Evolutionary conservation across 805 yeast genomes (phyloP).

Genomic region (Pichia gijzeniarum): DNA sequence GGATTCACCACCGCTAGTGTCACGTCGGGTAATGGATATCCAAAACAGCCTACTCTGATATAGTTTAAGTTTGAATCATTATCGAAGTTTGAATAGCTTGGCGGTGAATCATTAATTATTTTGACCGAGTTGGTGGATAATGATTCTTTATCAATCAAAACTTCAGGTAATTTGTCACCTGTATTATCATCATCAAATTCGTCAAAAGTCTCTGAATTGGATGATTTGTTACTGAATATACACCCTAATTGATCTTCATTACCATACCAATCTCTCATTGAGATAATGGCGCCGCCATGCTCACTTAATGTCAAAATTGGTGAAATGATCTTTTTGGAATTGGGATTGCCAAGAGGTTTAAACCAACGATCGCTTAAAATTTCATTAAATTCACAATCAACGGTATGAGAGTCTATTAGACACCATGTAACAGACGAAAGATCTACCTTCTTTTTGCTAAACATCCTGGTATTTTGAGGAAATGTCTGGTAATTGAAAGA

Average conservation of each 20-base stretch:
- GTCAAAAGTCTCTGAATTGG: slow-evolving; percentile 20
- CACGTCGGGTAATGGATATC: slow-evolving; percentile 91
- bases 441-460: slow-evolving; percentile 69
- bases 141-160: slow-evolving; percentile 66
- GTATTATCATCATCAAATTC: slow-evolving; percentile 18
- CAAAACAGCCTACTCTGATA: slow-evolving; percentile 83
- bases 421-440: slow-evolving; percentile 83
- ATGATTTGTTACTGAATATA: slow-evolving; percentile 29
- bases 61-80: slow-evolving; percentile 27
- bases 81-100: slow-evolving; percentile 35
- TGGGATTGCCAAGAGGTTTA: slow-evolving; percentile 78
- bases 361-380: slow-evolving; percentile 86
- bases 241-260: slow-evolving; percentile 58
- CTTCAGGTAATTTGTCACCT: slow-evolving; percentile 48
- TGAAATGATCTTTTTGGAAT: slow-evolving; percentile 69
- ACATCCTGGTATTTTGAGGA: slow-evolving; percentile 79
- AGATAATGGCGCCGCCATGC: slow-evolving; percentile 92
- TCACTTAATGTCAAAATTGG: slow-evolving; percentile 87
- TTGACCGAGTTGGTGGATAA: slow-evolving; percentile 66
- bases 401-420: slow-evolving; percentile 77
- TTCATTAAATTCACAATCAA: slow-evolving; percentile 89
- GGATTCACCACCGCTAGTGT: slow-evolving; percentile 92
- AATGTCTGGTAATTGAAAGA: slow-evolving; percentile 88
- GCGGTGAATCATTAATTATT: slow-evolving; percentile 54
- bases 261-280: slow-evolving; percentile 88